Base-by-base conservation (phyloP, 768 basidiomycete genomes). In the Agaricus subrufescens region DNA sequence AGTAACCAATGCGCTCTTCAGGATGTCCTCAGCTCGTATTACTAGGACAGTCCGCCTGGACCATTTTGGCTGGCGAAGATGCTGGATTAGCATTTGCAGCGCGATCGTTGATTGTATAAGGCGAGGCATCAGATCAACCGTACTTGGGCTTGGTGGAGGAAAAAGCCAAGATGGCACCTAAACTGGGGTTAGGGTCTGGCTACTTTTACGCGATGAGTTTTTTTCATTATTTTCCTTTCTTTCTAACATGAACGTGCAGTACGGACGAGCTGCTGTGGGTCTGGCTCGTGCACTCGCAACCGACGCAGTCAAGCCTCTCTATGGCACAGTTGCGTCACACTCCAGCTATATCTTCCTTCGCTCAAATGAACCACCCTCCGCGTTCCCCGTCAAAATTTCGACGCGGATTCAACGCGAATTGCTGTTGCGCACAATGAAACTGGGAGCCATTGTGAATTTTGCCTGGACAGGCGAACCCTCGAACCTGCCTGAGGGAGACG, bases 361-460 rank as follows among this genome's bases (percentile, higher is more conserved):
- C 63, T 69, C 82, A 2, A 61, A 67, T 1, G 63, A 72, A 5
- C 75, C 84, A 5, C 85, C 85, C 0, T 62, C 72, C 8, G 50
- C 65, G 10, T 86, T 82, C 60, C 78, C 84, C 1, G 62, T 76
- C 31, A 74, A 74, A 23, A 65, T 75, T 29, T 67, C 74, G 2
- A 80, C 84, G 0, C 70, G 77, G 2, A 57, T 87, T 1, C 80
- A 83, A 43, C 73, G 77, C 15, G 76, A 72, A 9, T 69, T 89
- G 38, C 76, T 77, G 54, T 65, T 77, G 9, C 70, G 70, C 19
- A 71, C 72, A 6, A 62, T 66, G 31, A 69, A 71, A 62, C 81
- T 75, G 75, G 81, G 82, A 6, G 84, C 78, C 4, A 58, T 78
- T 2, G 81, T 85, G 59, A 89, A 88, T 66, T 83, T 85, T 63